Base-by-base conservation (phyloP, 805 yeast species). In the Yarrowia alimentaria region DNA sequence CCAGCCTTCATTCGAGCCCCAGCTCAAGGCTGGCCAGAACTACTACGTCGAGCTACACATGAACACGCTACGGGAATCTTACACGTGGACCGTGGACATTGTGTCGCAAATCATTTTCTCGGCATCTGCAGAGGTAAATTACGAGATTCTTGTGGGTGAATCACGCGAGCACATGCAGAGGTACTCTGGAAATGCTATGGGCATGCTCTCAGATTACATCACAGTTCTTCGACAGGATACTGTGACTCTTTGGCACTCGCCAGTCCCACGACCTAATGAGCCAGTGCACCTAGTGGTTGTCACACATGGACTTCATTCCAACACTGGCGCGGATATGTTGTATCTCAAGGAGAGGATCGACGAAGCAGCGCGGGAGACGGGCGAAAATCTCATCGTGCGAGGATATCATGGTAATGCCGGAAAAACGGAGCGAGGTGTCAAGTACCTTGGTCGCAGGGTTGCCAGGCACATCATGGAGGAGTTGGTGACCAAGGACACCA, bases 231-330 rank as follows among this genome's bases (percentile, higher is more conserved):
- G 66, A 24, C 68, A 71, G 55, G 84, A 79, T 56, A 85, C 96
- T 0, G 57, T 73, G 3, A 83, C 80, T 50, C 61, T 91, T 24
- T 93, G 98, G 97, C 77, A 79, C 62, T 62, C 73, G 29, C 93
- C 94, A 0, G 75, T 79, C 1, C 73, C 70, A 2, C 57, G 68
- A 9, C 68, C 73, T 0, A 60, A 68, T 5, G 64, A 67, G 53
- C 93, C 94, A 0, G 77, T 82, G 11, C 99, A 93, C 69, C 69
- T 93, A 52, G 93, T 91, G 3, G 72, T 93, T 4, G 58, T 90
- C 10, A 88, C 96, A 0, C 99, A 93, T 64, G 99, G 99, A 0
- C 74, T 93, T 19, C 95, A 88, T 61, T 86, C 97, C 1, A 93
- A 90, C 60, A 77, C 82, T 4, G 82, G 93, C 1, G 88, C 95